Evolutionary conservation across 176 grass and related monocot genomes (phyloP), one percentile per base, ranked within the genome.

Genomic region (Oropetium thomaeum): DNA sequence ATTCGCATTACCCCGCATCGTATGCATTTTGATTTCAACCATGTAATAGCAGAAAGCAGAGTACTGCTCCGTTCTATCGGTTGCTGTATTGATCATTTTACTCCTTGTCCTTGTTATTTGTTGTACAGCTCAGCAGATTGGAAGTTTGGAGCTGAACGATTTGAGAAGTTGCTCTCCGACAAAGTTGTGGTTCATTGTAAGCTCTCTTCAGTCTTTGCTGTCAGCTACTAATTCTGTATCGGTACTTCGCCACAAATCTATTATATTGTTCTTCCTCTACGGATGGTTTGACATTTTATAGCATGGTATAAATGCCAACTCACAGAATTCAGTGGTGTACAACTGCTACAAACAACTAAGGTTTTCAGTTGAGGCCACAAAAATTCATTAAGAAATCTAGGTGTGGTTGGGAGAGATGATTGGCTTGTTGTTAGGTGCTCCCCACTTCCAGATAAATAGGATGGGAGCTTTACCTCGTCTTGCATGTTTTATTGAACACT

Each of bases 121-220:
- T 76, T 77, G 63, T 79, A 38, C 90, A 97, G 94, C 74, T 70
- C 80, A 44, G 58, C 51, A 25, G 79, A 97, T 78, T 97, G 94
- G 94, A 87, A 87, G 75, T 97, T 91, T 83, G 94, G 78, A 65
- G 88, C 90, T 33, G 83, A 91, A 65, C 88, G 91, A 70, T 93
- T 93, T 72, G 74, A 83, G 44, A 87, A 49, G 44, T 77, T 70
- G 78, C 83, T 97, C 68, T 69, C 78, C 12, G 90, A 82, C 27
- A 93, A 85, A 91, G 81, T 97, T 49, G 82, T 97, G 58, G 90
- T 93, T 83, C 94, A 97, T 85, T 85, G 94, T 97, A 91, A 93
- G 90, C 62, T 62, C 61, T 81, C 29, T 31, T 33, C 62, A 47
- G 23, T 70, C 4, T 60, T 39, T 34, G n/a, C n/a, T 27, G 6